Evolutionary conservation across 108 stramenopile species (phyloP).

Genomic region (Aurantiochytrium sp.): DNA sequence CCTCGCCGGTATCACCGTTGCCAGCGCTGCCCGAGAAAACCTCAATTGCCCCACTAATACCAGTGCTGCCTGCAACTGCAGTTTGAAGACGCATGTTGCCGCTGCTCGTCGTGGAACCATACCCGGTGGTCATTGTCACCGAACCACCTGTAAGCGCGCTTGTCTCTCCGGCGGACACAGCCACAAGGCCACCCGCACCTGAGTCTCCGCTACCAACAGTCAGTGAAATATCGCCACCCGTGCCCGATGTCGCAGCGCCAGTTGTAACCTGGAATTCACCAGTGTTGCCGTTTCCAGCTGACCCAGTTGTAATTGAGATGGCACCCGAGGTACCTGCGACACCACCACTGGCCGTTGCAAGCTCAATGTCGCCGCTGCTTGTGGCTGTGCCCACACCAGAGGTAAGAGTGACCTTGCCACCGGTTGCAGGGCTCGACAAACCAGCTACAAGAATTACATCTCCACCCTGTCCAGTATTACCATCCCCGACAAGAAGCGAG

Average conservation of each 20-base stretch:
- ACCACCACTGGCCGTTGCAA: neutral
- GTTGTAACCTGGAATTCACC: slow-evolving; percentile 34
- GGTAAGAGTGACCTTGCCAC: slow-evolving; percentile 19
- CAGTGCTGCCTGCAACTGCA: slow-evolving; percentile 32
- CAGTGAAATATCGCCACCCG: slow-evolving; percentile 31
- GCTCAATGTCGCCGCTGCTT: neutral
- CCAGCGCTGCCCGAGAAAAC: slow-evolving; percentile 34
- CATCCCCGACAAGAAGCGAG: slow-evolving; percentile 7
- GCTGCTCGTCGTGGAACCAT: slow-evolving; percentile 25
- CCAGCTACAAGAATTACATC: slow-evolving; percentile 15
- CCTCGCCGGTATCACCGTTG: slow-evolving; percentile 3
- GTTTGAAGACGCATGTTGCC: slow-evolving; percentile 32
- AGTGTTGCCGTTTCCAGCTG: slow-evolving; percentile 12
- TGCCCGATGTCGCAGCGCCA: slow-evolving; percentile 28
- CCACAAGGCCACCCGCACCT: slow-evolving; percentile 26
- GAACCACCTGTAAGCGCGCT: slow-evolving; percentile 26
- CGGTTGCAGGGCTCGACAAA: neutral
- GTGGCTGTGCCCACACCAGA: slow-evolving; percentile 26
- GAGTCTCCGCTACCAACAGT: slow-evolving; percentile 35
- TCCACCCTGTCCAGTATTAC: slow-evolving; percentile 18
- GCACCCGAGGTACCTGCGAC: neutral
- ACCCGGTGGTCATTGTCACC: slow-evolving; percentile 30
- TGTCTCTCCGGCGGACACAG: slow-evolving; percentile 9
- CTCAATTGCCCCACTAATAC: slow-evolving; percentile 33
- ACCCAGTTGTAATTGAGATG: neutral